phyloP scores from a whole-genome alignment of 1,284 basidiomycete species.

The Neolentinus lepideus region DNA sequence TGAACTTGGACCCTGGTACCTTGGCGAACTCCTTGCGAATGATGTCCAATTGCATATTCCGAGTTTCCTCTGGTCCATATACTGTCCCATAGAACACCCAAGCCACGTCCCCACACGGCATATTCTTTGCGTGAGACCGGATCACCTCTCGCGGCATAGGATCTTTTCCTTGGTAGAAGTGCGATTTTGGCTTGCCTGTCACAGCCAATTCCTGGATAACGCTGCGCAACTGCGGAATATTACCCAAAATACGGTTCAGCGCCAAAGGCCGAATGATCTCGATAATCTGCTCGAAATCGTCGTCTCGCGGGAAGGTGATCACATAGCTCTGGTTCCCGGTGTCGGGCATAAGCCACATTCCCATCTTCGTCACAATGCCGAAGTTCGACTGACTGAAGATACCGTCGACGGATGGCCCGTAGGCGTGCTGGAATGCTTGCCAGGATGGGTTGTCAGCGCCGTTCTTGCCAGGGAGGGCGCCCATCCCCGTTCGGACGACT shows the following conservation, averaged over 20 bases:
- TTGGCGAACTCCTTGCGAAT: neutral
- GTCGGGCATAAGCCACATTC: conserved; percentile 2
- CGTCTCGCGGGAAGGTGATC: conserved; percentile 1
- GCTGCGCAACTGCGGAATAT: neutral
- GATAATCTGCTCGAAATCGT: conserved; percentile 2
- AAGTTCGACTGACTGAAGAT: conserved; percentile 3
- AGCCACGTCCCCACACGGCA: neutral
- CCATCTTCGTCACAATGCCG: conserved; percentile 2
- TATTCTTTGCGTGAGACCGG: conserved; percentile 1
- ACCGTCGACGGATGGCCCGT: neutral
- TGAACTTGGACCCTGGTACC: neutral
- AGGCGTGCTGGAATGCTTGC: conserved; percentile 1
- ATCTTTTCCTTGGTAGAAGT: neutral
- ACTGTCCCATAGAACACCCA: conserved; percentile 1
- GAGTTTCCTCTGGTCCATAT: conserved; percentile 1
- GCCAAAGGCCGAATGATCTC: conserved; percentile 1
- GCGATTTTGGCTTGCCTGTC: conserved; percentile 1
- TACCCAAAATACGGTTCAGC: neutral
- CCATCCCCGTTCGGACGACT: neutral
- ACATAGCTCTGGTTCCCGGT: neutral
- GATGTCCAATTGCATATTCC: conserved; percentile 1
- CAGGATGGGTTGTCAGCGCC: conserved; percentile 1
- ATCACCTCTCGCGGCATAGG: conserved; percentile 1
- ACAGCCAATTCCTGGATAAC: conserved; percentile 1
- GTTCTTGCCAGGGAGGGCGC: neutral